These are phyloP conservation scores for Mucuna pruriens DNA, from an alignment of 306 rosid genomes.

Conservation along the genomic window DNA sequence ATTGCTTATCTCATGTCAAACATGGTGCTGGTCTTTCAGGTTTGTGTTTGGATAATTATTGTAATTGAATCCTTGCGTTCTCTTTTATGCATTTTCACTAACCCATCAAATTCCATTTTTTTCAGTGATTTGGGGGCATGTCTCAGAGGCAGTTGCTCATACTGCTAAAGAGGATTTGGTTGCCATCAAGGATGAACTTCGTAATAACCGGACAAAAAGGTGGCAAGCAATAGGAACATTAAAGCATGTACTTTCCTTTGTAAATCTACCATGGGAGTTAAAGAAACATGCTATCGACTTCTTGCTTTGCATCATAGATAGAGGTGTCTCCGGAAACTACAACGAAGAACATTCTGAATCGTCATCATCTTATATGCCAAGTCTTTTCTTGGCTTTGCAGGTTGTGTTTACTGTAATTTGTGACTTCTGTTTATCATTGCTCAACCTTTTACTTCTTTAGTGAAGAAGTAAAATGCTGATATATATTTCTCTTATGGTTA, in stretches of 20 bases:
- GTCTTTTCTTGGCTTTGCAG: constrained; percentile 75
- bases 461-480: constrained; percentile 12
- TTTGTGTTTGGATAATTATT: constrained; percentile 44
- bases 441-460: constrained; percentile 9
- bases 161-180: constrained; percentile 63
- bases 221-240: constrained; percentile 87
- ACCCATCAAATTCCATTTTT: constrained; percentile 21
- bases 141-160: constrained; percentile 59
- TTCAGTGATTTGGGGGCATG: constrained; percentile 81
- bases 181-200: constrained; percentile 63
- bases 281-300: constrained; percentile 72
- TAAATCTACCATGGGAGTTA: constrained; percentile 72
- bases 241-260: constrained; percentile 65
- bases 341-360: constrained; percentile 50
- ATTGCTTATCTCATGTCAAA: constrained; percentile 67
- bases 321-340: constrained; percentile 40
- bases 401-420: constrained; percentile 46
- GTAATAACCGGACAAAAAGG: constrained; percentile 64
- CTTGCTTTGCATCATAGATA: constrained; percentile 66
- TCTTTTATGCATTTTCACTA: constrained; percentile 34
- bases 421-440: constrained; percentile 3
- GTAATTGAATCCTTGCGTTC: constrained; percentile 24
- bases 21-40: constrained; percentile 88
- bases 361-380: constrained; percentile 61
- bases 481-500: constrained; percentile 28